Percentiles rank a stretch among this genome's conserved stretches.
Evolutionary conservation across 495 filamentous ascomycete species (phyloP).

Genomic region (Hypoxylon fuscum): DNA sequence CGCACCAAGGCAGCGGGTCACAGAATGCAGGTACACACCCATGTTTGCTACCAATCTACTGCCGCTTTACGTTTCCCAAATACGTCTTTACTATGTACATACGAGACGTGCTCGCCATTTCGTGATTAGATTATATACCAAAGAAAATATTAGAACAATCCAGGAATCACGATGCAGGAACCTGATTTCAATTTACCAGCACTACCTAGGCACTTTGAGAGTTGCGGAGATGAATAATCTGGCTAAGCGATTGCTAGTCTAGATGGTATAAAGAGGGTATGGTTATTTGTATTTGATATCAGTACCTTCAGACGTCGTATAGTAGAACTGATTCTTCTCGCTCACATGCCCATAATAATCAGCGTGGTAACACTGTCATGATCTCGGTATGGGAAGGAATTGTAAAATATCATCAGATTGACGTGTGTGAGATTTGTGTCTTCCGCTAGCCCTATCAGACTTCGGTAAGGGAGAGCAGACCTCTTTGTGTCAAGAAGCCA

Average conservation of each 20-base stretch:
- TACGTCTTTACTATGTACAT: neutral
- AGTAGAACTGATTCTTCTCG: neutral
- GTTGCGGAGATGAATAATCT: neutral
- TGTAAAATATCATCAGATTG: constrained; percentile 11
- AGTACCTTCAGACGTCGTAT: neutral
- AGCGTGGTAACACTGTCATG: neutral
- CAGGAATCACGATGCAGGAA: neutral
- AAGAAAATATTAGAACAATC: neutral
- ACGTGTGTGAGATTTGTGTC: constrained; percentile 25
- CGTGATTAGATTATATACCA: no score
- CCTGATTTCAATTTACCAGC: neutral
- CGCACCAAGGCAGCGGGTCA: neutral
- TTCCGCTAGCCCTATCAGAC: constrained; percentile 24
- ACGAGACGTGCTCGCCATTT: neutral
- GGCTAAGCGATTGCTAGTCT: neutral
- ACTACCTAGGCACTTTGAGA: neutral
- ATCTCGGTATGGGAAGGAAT: neutral
- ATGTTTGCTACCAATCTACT: constrained; percentile 5
- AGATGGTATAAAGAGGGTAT: neutral
- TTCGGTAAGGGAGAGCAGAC: constrained; percentile 7
- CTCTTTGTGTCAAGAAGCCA: constrained; percentile 3
- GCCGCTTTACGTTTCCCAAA: neutral
- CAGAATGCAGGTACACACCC: neutral
- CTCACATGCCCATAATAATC: constrained; percentile 5
- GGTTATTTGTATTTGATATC: constrained; percentile 1